phyloP scores from a whole-genome alignment of 225 moss, liverwort and hornwort species.

The Polytrichum formosum region DNA sequence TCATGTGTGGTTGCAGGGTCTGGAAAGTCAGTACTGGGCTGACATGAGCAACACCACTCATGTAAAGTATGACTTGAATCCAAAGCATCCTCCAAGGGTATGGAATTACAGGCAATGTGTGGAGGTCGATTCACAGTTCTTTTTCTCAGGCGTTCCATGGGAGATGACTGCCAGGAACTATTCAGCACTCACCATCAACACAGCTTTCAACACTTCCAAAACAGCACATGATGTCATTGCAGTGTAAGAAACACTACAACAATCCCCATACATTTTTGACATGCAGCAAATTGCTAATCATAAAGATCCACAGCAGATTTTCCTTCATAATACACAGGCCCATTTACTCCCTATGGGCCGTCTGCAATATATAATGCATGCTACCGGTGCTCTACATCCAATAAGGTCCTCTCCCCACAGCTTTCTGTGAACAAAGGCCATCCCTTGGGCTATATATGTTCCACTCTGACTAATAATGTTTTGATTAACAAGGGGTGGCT shows the following conservation, averaged over 20 bases:
- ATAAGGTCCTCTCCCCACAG: too few relatives aligned
- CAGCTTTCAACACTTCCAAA: constrained; percentile 39
- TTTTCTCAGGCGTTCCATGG: constrained; percentile 46
- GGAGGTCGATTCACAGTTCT: constrained; percentile 53
- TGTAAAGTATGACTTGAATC: constrained; percentile 16
- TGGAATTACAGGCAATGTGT: constrained; percentile 41
- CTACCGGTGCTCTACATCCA: too few relatives aligned
- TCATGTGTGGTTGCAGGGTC: constrained; percentile 14
- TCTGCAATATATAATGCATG: too few relatives aligned
- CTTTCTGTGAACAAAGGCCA: too few relatives aligned
- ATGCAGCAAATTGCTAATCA: too few relatives aligned
- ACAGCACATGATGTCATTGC: constrained; percentile 39
- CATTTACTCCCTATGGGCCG: too few relatives aligned
- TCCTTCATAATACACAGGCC: too few relatives aligned
- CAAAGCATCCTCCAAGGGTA: constrained; percentile 26
- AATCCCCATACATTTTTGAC: too few relatives aligned
- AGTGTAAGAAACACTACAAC: constrained; percentile 20
- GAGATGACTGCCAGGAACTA: constrained; percentile 55
- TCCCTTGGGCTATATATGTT: too few relatives aligned
- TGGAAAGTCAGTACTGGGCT: constrained; percentile 21
- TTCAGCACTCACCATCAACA: constrained; percentile 37
- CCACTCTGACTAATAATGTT: too few relatives aligned
- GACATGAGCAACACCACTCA: constrained; percentile 27
- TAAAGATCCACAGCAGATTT: too few relatives aligned
- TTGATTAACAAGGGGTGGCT: too few relatives aligned